phyloP scores from a whole-genome alignment of 805 yeast genomes.

The Wickerhamomyces xylosicus region DNA sequence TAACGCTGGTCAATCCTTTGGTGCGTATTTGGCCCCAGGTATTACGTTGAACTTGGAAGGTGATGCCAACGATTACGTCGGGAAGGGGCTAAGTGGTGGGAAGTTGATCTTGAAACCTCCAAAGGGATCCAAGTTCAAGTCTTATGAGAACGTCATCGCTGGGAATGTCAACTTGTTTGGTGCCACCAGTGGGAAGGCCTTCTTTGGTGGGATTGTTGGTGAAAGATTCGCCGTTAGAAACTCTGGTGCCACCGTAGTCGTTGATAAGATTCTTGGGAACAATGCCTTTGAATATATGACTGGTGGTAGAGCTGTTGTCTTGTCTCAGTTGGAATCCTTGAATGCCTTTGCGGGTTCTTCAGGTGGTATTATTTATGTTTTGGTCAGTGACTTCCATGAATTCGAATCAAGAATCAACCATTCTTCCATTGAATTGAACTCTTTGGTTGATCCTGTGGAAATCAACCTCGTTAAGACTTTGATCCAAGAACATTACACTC shows the following conservation, averaged over 20 bases:
- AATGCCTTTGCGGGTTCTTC: conserved; percentile 93
- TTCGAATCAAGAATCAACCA: conserved; percentile 69
- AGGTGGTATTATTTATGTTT: conserved; percentile 97
- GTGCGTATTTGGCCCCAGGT: conserved; percentile 96
- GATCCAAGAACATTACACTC: conserved; percentile 91
- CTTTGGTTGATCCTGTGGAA: conserved; percentile 78
- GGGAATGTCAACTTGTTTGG: conserved; percentile 98
- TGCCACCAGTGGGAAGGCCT: conserved; percentile 92
- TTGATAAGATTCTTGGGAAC: conserved; percentile 90
- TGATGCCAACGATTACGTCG: conserved; percentile 96
- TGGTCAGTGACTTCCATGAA: conserved; percentile 85
- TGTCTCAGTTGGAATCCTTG: conserved; percentile 86
- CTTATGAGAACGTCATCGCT: conserved; percentile 91
- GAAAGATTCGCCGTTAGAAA: conserved; percentile 97
- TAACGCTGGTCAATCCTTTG: conserved; percentile 97
- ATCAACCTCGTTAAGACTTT: conserved; percentile 89
- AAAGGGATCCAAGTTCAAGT: conserved; percentile 68
- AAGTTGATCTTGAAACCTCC: conserved; percentile 90
- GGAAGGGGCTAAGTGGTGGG: conserved; percentile 96
- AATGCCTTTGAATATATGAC: conserved; percentile 99
- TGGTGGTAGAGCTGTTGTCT: conserved; percentile 93
- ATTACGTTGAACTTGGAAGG: conserved; percentile 92
- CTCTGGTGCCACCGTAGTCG: conserved; percentile 96
- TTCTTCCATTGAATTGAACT: conserved; percentile 72
- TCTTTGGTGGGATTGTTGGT: conserved; percentile 94